Percentiles rank a stretch among this genome's conserved stretches.
Evolutionary conservation across 2,329 filamentous ascomycete species (phyloP).

Genomic region (Dothideomycetes sp.): DNA sequence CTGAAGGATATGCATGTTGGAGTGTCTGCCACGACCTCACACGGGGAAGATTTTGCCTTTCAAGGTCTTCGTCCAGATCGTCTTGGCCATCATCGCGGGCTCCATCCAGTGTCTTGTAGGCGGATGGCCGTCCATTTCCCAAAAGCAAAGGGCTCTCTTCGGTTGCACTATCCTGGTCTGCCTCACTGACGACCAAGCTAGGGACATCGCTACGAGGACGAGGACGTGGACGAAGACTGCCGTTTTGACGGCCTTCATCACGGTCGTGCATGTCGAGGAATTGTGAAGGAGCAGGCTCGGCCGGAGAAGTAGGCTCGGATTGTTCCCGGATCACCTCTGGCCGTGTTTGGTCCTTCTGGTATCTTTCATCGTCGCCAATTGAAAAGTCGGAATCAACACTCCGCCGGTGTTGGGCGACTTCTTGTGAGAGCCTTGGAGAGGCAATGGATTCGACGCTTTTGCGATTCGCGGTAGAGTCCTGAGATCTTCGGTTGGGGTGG

Average conservation of each 20-base stretch:
- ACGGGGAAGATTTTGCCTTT: constrained; percentile 17
- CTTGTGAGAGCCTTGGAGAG: constrained; percentile 18
- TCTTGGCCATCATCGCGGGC: constrained; percentile 14
- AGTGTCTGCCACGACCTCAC: constrained; percentile 23
- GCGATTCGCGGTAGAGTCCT: constrained; percentile 5
- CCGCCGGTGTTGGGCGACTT: constrained; percentile 4
- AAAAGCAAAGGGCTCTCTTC: constrained; percentile 30
- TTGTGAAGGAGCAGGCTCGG: constrained; percentile 13
- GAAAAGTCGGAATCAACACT: constrained; percentile 9
- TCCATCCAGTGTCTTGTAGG: constrained; percentile 11
- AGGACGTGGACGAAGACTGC: not conserved
- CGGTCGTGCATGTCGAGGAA: constrained; percentile 11
- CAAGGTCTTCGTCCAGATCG: constrained; percentile 17
- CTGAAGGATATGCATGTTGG: constrained; percentile 23
- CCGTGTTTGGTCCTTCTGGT: constrained; percentile 4
- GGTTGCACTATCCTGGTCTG: constrained; percentile 17
- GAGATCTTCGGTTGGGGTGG: constrained; percentile 1
- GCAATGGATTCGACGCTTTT: constrained; percentile 9
- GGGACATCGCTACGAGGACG: constrained; percentile 16
- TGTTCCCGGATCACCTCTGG: constrained; percentile 26
- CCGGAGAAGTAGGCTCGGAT: constrained; percentile 26
- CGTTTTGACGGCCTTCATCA: not conserved
- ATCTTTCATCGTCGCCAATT: constrained; percentile 13
- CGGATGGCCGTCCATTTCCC: constrained; percentile 5
- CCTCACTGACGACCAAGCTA: constrained; percentile 23